Evolutionary conservation across 2,329 filamentous ascomycete species (phyloP), one percentile per base, ranked within the genome.

Genomic region (Neoarthrinium moseri): DNA sequence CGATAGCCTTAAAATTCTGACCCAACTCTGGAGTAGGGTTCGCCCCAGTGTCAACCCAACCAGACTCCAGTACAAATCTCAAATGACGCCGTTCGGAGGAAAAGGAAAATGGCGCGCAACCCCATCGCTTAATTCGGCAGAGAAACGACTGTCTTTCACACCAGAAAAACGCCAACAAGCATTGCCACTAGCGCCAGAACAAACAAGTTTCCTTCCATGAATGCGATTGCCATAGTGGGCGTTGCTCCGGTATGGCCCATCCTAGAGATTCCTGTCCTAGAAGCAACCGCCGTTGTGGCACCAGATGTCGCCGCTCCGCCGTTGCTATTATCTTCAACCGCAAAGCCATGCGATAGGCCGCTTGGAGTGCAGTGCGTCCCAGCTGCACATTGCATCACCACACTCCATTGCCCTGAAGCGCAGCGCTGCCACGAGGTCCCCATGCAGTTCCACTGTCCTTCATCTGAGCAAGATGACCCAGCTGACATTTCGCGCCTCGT

Each of bases 381-480:
- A 5, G 59, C 57, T 0, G 75, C 67, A 47, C 68, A 69, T 29
- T 66, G 48, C 59, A 76, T 64, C n/a, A 67, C 64, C 1, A 49
- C 59, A 50, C 68, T 74, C 76, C 75, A 80, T 10, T 47, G 56
- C 2, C 75, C 74, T 8, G 64, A 58, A 3, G 71, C 73, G 54
- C 76, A 80, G 22, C 75, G 69, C 59, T 80, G 76, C 63, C 72
- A 80, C 26, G 63, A 66, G 17, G 52, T 61, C 1, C 64, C 66
- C 63, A 79, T 71, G 63, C 77, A 80, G 59, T 78, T 76, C 76
- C 76, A 80, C 50, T 71, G 68, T n/a, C 76, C 75, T 48, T 80
- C 75, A 11, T 62, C 55, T 10, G 61, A 58, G 58, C 75, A 79
- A 4, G 59, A 52, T 2, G 69, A 60, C 17, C 72, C 72, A 4